A percentile compares a stretch with the other conserved stretches of the same genome.
phyloP scores from a whole-genome alignment of 2,329 filamentous ascomycete species.

The Scleromitrula shiraiana region DNA sequence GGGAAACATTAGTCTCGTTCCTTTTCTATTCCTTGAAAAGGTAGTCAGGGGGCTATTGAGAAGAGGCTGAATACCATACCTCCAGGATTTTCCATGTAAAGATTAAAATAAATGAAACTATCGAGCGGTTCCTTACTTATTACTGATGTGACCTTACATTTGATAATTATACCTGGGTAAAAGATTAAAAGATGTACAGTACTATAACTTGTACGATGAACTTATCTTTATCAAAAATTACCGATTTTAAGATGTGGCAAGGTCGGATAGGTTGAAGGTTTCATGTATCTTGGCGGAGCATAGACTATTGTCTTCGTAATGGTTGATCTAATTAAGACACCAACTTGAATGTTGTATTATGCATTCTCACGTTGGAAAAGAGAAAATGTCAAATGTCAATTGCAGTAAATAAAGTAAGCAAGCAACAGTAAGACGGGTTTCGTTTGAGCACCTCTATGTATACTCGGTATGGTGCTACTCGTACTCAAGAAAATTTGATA shows the following conservation, averaged over 20 bases:
- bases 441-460: too few species aligned
- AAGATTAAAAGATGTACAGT: too few species aligned
- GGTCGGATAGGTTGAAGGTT: background rate
- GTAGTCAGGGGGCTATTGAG: slow-evolving; percentile 6
- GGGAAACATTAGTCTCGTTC: slow-evolving; percentile 1
- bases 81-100: background rate
- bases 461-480: too few species aligned
- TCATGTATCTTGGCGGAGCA: background rate
- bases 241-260: slow-evolving; percentile 2
- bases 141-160: too few species aligned
- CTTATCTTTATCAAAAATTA: background rate
- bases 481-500: too few species aligned
- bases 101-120: background rate
- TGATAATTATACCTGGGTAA: too few species aligned
- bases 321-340: background rate
- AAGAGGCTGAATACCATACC: background rate
- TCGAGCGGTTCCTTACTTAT: background rate
- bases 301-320: background rate
- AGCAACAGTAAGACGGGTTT: too few species aligned
- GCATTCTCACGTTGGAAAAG: too few species aligned
- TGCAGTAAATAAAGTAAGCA: too few species aligned
- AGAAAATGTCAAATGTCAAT: too few species aligned
- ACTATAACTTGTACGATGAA: background rate
- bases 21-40: background rate
- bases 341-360: background rate